phyloP scores from a whole-genome alignment of 495 filamentous ascomycete genomes.

The Letharia lupina region DNA sequence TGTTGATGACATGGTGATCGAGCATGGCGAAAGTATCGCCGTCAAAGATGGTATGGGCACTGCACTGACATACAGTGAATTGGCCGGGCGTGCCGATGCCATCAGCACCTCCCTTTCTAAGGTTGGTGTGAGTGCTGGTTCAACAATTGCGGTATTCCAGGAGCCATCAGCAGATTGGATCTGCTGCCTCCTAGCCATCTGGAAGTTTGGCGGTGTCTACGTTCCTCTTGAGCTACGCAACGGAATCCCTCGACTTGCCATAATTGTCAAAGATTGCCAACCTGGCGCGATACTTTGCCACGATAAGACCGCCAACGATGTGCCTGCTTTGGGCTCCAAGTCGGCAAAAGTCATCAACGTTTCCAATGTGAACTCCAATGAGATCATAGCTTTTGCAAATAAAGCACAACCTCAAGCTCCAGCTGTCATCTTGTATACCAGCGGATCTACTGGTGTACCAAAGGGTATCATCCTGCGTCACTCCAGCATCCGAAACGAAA shows the following conservation, averaged over 20 bases:
- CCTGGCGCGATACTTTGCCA: neutral
- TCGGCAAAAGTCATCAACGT: conserved; percentile 20
- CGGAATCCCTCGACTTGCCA: conserved; percentile 28
- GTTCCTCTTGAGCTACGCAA: conserved; percentile 44
- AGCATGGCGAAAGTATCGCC: conserved; percentile 15
- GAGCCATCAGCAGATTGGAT: conserved; percentile 36
- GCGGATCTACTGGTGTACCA: conserved; percentile 33
- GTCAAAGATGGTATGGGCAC: conserved; percentile 18
- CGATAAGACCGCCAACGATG: too few species aligned
- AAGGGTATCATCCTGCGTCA: conserved; percentile 37
- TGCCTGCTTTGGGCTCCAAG: too few species aligned
- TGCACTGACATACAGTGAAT: conserved; percentile 19
- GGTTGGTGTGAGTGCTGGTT: conserved; percentile 13
- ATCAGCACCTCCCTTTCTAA: conserved; percentile 17
- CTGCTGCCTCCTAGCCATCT: conserved; percentile 45
- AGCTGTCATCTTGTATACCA: conserved; percentile 38
- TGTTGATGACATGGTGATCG: conserved; percentile 10
- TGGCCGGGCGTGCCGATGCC: conserved; percentile 15
- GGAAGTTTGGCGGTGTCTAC: conserved; percentile 41
- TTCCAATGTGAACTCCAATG: neutral
- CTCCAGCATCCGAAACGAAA: conserved; percentile 27
- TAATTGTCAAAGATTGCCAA: conserved; percentile 24
- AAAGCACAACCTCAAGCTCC: conserved; percentile 13
- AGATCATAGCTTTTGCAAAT: conserved; percentile 1
- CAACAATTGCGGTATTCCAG: conserved; percentile 18